Conservation (phyloP, 2,329 filamentous ascomycete genomes). For the Pezicula carpinea region DNA sequence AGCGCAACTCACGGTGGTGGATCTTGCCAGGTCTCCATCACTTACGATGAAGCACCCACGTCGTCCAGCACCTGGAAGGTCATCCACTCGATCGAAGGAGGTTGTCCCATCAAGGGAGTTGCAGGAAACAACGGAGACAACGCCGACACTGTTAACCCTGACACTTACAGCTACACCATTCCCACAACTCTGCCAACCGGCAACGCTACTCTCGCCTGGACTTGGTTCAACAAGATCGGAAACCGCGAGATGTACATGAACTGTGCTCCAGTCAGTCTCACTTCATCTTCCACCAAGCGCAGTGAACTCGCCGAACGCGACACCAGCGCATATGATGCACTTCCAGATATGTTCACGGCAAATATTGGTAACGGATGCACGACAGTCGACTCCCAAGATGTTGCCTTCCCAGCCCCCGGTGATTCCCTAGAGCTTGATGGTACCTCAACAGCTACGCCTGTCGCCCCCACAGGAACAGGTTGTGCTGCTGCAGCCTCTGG, state of each 20-base stretch:
- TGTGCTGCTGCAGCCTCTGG: slow-evolving; percentile 9
- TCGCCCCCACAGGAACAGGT: neutral
- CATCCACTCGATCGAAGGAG: slow-evolving; percentile 81
- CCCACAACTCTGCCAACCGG: slow-evolving; percentile 69
- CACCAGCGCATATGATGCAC: slow-evolving; percentile 49
- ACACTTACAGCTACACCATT: slow-evolving; percentile 64
- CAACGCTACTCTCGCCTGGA: slow-evolving; percentile 81
- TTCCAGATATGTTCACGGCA: slow-evolving; percentile 72
- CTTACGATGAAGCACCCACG: slow-evolving; percentile 67
- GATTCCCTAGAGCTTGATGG: slow-evolving; percentile 44
- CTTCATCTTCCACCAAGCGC: slow-evolving; percentile 42
- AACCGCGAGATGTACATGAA: slow-evolving; percentile 99
- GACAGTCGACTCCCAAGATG: slow-evolving; percentile 49
- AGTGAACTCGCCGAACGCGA: slow-evolving; percentile 27
- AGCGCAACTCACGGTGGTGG: slow-evolving; percentile 83
- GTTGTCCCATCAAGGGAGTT: slow-evolving; percentile 64
- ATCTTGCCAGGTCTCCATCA: slow-evolving; percentile 84
- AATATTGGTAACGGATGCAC: slow-evolving; percentile 59
- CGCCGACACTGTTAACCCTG: slow-evolving; percentile 40
- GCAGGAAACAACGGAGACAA: slow-evolving; percentile 53
- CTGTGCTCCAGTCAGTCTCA: slow-evolving; percentile 72
- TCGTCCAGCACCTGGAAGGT: slow-evolving; percentile 75
- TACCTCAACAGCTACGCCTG: slow-evolving; percentile 29
- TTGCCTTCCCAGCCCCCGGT: slow-evolving; percentile 67
- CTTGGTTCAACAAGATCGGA: slow-evolving; percentile 89